phyloP scores from a whole-genome alignment of 176 grass and related monocot species.

The Eragrostis curvula region DNA sequence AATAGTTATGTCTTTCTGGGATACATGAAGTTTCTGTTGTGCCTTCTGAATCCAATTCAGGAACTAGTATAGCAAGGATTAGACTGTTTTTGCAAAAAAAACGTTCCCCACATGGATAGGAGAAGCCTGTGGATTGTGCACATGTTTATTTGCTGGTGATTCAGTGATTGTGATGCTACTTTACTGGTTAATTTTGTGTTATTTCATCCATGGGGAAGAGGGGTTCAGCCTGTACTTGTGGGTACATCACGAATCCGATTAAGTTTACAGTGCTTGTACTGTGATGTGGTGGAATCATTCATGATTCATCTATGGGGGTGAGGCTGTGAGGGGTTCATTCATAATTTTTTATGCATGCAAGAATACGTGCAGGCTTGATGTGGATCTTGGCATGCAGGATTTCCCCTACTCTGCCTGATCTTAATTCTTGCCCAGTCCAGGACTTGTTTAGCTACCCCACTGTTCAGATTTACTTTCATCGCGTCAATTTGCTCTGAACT shows the following conservation, averaged over 20 bases:
- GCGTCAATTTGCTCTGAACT: background rate
- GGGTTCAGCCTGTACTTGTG: no score
- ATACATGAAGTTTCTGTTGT: background rate
- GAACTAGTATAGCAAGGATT: background rate
- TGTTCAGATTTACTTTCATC: background rate
- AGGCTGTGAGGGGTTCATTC: background rate
- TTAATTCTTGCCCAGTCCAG: background rate
- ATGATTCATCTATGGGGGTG: no score
- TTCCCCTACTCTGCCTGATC: background rate
- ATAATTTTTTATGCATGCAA: background rate
- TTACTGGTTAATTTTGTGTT: background rate
- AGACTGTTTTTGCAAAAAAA: background rate
- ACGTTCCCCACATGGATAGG: no score
- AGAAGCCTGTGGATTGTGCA: no score
- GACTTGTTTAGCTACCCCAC: background rate
- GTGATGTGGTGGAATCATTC: no score
- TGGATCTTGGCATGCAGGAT: background rate
- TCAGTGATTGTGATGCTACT: constrained; percentile 2
- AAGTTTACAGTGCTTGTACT: background rate
- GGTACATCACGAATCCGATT: background rate
- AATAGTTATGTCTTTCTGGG: background rate
- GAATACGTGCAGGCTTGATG: background rate
- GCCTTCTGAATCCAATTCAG: background rate
- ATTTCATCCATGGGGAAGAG: background rate
- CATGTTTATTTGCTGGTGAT: background rate